Evolutionary conservation across 305 asterid genomes (phyloP).

Genomic region (Ilex paraguariensis): DNA sequence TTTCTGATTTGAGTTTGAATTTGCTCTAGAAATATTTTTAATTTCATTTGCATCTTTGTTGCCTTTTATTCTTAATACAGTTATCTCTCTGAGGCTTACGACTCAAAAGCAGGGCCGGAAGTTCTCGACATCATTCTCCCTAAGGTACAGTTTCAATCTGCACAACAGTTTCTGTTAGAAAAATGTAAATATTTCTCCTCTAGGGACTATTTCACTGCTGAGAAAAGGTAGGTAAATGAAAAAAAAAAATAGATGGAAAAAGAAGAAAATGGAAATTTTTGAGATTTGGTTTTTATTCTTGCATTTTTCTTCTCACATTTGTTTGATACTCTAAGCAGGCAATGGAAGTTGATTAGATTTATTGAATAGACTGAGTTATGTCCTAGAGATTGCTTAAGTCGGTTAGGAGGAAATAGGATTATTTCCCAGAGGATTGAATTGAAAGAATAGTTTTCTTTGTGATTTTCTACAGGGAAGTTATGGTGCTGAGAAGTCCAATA

Average conservation of each 20-base stretch:
- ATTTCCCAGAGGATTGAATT: neutral
- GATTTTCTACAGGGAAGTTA: conserved; percentile 20
- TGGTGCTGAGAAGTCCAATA: conserved; percentile 33
- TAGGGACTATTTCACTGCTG: neutral
- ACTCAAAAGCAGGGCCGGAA: conserved; percentile 45
- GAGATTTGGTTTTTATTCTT: too few relatives aligned
- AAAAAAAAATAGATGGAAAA: too few relatives aligned
- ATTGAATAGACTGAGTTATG: neutral
- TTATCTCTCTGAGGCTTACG: conserved; percentile 37
- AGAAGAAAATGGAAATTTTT: too few relatives aligned
- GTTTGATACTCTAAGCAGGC: too few relatives aligned
- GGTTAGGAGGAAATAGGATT: too few relatives aligned
- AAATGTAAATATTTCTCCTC: neutral
- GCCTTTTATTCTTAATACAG: conserved; percentile 9
- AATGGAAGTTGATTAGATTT: neutral
- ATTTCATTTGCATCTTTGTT: neutral
- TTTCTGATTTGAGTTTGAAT: neutral
- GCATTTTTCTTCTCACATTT: too few relatives aligned
- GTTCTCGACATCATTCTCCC: conserved; percentile 49
- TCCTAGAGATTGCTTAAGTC: too few relatives aligned
- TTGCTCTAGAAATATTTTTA: neutral
- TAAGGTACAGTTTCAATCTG: conserved; percentile 30
- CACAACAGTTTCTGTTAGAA: too few relatives aligned
- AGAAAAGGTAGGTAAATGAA: too few relatives aligned
- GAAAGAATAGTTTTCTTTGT: neutral